Evolutionary conservation across 108 stramenopile genomes (phyloP).

Genomic region (Fragilaria radians): DNA sequence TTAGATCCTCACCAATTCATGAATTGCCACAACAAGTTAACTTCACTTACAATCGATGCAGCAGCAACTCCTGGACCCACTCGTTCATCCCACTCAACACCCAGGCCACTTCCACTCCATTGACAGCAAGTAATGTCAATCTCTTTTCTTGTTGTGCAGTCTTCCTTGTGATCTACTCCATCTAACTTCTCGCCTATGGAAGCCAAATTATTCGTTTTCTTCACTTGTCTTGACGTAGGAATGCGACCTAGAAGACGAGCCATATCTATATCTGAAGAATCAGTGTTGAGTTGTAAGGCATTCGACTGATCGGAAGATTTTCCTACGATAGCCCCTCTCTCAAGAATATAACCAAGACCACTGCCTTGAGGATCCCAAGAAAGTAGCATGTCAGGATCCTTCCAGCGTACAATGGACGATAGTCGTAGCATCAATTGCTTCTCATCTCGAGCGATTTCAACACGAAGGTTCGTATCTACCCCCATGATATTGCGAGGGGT

Average conservation of each 20-base stretch:
- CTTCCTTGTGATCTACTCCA: slow-evolving; percentile 5
- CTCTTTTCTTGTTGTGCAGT: slow-evolving; percentile 13
- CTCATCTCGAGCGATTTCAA: slow-evolving; percentile 55
- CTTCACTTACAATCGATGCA: slow-evolving; percentile 70
- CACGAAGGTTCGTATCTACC: slow-evolving; percentile 23
- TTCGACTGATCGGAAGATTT: slow-evolving; percentile 19
- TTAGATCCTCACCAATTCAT: too few species aligned
- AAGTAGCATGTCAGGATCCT: slow-evolving; percentile 76
- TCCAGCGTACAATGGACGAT: slow-evolving; percentile 54
- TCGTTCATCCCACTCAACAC: slow-evolving; percentile 80
- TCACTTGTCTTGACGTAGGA: slow-evolving; percentile 17
- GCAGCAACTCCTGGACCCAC: slow-evolving; percentile 88
- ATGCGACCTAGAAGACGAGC: slow-evolving; percentile 71
- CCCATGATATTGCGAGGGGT: slow-evolving; percentile 42
- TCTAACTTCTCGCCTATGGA: background rate
- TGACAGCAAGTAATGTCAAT: slow-evolving; percentile 4
- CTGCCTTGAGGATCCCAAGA: slow-evolving; percentile 86
- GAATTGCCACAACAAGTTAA: too few species aligned
- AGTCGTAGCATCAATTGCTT: slow-evolving; percentile 51
- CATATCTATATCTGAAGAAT: slow-evolving; percentile 52
- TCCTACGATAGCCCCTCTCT: slow-evolving; percentile 51
- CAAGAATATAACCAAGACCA: slow-evolving; percentile 78
- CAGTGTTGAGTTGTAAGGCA: slow-evolving; percentile 3
- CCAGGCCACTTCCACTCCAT: slow-evolving; percentile 77
- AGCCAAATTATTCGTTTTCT: background rate